phyloP scores from a whole-genome alignment of 1,284 basidiomycete species.

The Pholiota adiposa region DNA sequence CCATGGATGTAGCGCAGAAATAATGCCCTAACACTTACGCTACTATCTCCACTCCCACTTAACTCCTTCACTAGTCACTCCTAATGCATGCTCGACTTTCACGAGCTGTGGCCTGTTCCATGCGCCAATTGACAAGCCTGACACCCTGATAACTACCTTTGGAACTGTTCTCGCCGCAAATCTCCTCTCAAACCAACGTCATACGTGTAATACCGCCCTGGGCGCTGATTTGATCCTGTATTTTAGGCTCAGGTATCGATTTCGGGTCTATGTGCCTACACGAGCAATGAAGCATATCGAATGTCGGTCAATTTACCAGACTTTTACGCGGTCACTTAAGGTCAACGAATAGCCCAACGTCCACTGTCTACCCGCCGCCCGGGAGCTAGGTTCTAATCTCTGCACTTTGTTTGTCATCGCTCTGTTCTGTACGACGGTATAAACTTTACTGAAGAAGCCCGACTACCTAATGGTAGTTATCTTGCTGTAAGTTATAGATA shows the following conservation, averaged over 20 bases:
- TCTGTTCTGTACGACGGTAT: not conserved
- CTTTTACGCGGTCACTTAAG: no score
- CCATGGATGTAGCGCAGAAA: constrained; percentile 18
- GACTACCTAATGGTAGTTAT: not conserved
- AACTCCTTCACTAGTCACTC: constrained; percentile 15
- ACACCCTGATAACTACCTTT: not conserved
- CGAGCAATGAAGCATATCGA: not conserved
- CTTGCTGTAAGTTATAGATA: not conserved
- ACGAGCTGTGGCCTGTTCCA: constrained; percentile 1
- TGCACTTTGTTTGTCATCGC: not conserved
- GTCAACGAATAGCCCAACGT: not conserved
- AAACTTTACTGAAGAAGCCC: not conserved
- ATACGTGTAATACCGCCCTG: not conserved
- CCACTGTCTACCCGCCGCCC: not conserved
- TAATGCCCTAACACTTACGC: not conserved
- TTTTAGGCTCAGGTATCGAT: not conserved
- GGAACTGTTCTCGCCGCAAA: not conserved
- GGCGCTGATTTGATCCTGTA: not conserved
- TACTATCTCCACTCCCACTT: constrained; percentile 10
- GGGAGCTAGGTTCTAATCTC: not conserved
- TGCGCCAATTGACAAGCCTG: not conserved
- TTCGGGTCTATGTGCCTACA: no score
- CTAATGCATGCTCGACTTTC: constrained; percentile 15
- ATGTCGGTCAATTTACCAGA: not conserved
- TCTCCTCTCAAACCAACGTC: not conserved